Base-by-base conservation (phyloP, 1,284 basidiomycete species). In the Fomitopsis schrenkii region DNA sequence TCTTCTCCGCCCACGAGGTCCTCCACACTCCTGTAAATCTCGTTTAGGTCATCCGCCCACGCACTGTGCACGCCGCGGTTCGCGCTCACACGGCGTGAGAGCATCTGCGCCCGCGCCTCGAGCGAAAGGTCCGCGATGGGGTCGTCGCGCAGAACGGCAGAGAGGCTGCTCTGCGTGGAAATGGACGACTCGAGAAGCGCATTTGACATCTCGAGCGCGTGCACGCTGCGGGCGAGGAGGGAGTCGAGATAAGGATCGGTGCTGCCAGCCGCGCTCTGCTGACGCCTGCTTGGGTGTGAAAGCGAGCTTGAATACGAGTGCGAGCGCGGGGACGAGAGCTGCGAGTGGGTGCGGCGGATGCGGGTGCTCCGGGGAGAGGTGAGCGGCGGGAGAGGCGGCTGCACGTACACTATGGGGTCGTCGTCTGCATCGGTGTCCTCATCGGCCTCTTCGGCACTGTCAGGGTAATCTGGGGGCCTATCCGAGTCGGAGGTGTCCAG, bases 151-250 rank as follows among this genome's bases (percentile, higher is more conserved):
- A 79, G 72, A 35, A 84, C 74, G 5, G 76, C 76, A 14, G 83
- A 81, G n/a, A 89, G 77, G 59, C 80, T 83, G 28, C 83, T 79
- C 63, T 88, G 83, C 0, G 90, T 87, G 38, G 85, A 83, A 68
- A 91, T 87, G 36, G 88, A 88, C 7, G 84, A 85, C 67, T 89
- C 86, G 41, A 93, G 77, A 19, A 93, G 77, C 4, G 84, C 80
- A 64, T 93, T 93, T 8, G 91, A 93, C 78, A 91, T 85, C 71
- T 93, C 91, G 9, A 93, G 78, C 4, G 91, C 91, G 73, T 91
- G 85, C 17, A 93, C 88, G 64, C 89, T 91, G 63, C 91, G 83
- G 64, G 85, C 88, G 3, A 93, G 80, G 15, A 93, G 77, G n/a
- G 86, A 82, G 73, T 92, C 90, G 26, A 93, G 80, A 67, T 83